A percentile compares a stretch with the other conserved stretches of the same genome.
These are phyloP conservation scores for Chlorella sp. DNA, from an alignment of 139 green algal genomes.

Conservation along the genomic window DNA sequence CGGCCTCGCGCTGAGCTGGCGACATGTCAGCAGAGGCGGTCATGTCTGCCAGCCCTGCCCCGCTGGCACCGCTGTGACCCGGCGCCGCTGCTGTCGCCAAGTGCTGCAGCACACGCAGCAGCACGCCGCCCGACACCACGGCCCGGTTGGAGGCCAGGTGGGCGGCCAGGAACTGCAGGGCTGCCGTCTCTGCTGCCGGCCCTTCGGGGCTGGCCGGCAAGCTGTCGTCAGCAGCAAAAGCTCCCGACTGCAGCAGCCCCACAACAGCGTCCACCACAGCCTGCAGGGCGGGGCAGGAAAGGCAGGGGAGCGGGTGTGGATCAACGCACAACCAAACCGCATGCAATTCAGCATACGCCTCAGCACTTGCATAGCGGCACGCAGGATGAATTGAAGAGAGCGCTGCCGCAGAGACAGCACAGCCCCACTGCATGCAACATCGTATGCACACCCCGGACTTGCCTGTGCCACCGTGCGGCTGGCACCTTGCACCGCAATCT, in stretches of 20 bases:
- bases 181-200: background rate
- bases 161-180: conserved; percentile 52
- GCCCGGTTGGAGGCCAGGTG: conserved; percentile 52
- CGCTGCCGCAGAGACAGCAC: no score
- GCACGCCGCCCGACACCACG: background rate
- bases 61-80: background rate
- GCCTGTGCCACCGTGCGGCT: conserved; percentile 17
- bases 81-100: conserved; percentile 22
- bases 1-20: background rate
- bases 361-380: background rate
- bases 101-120: conserved; percentile 49
- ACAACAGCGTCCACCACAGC: conserved; percentile 54
- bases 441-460: background rate
- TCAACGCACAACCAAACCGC: background rate
- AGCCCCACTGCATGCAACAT: background rate
- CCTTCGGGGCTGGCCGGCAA: background rate
- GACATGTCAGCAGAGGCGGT: background rate
- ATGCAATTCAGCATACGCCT: no score
- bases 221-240: background rate
- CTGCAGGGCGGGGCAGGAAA: conserved; percentile 7
- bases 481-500: background rate
- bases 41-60: background rate
- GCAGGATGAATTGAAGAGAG: no score
- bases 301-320: background rate
- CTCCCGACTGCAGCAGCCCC: conserved; percentile 40